Conservation (phyloP, 257 asterid species). For the Lithospermum erythrorhizon region DNA sequence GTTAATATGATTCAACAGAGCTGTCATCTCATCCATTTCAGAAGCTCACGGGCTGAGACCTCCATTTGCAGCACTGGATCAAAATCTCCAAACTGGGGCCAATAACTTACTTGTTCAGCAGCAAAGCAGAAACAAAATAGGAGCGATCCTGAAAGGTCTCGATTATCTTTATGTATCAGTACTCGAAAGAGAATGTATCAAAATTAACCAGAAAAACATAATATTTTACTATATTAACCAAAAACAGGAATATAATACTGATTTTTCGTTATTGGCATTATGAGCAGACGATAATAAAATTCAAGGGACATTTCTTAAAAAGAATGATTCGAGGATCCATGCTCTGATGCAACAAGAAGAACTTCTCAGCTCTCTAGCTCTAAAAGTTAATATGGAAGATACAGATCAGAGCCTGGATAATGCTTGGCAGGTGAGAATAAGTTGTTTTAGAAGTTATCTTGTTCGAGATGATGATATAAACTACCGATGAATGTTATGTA, state of each 20-base stretch:
- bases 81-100: constrained; percentile 33
- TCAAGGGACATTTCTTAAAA: constrained; percentile 66
- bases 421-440: constrained; percentile 70
- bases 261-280: constrained; percentile 7
- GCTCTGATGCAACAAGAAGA: constrained; percentile 95
- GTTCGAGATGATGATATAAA: not conserved
- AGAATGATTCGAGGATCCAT: constrained; percentile 75
- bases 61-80: constrained; percentile 60
- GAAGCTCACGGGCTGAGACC: constrained; percentile 38
- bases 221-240: not conserved
- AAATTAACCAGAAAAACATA: not conserved
- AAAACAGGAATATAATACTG: constrained; percentile 3
- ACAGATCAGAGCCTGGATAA: constrained; percentile 70
- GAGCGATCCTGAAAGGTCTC: constrained; percentile 17
- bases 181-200: not conserved
- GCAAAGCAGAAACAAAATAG: constrained; percentile 17
- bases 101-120: constrained; percentile 24
- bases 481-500: not conserved
- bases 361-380: constrained; percentile 83
- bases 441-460: not conserved
- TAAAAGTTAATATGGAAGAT: constrained; percentile 66
- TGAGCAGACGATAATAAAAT: constrained; percentile 42
- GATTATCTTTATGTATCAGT: constrained; percentile 17
- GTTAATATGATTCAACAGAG: constrained; percentile 30
- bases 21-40: constrained; percentile 22